These are phyloP conservation scores for Talaromyces sp. DNA, from an alignment of 2,329 filamentous ascomycete genomes.

Conservation along the genomic window DNA sequence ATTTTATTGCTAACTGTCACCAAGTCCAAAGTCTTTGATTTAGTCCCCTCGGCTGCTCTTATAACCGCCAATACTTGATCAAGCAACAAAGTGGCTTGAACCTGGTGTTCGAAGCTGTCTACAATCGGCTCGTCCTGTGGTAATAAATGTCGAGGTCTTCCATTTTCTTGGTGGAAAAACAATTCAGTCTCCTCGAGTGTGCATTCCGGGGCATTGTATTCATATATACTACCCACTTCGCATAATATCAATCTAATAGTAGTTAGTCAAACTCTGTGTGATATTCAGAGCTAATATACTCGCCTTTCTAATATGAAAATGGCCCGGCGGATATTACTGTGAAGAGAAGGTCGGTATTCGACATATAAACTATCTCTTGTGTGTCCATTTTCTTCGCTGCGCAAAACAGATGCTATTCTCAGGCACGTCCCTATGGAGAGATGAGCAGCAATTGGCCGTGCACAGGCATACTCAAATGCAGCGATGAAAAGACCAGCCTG, in stretches of 20 bases:
- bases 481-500: neutral
- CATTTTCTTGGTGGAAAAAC: neutral
- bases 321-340: neutral
- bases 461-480: neutral
- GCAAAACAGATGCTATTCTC: neutral
- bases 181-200: neutral
- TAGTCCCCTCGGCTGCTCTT: neutral
- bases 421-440: neutral
- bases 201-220: neutral
- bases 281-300: neutral
- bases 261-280: neutral
- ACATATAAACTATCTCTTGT: neutral
- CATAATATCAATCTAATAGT: neutral
- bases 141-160: neutral
- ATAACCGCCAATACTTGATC: neutral
- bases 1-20: neutral
- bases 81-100: neutral
- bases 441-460: neutral
- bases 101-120: neutral
- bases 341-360: neutral
- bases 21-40: neutral
- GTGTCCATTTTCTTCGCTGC: neutral
- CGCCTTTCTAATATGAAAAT: neutral
- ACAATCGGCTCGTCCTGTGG: neutral
- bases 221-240: neutral